Conservation (phyloP, 2,329 filamentous ascomycete species). For the Didymella pinodella region DNA sequence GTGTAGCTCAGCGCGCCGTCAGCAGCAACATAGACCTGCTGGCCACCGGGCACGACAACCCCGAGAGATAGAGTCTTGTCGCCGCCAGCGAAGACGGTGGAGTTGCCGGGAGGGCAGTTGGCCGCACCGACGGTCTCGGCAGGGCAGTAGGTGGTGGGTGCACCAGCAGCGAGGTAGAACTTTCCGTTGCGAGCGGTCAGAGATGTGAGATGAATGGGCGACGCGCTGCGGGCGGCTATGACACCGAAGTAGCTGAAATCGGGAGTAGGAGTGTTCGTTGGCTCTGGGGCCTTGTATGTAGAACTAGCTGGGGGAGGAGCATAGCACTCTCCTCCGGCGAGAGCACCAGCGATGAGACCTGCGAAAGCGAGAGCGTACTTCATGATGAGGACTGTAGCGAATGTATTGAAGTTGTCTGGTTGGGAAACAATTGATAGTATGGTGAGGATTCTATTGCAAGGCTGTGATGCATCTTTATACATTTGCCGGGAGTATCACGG, state of each 20-base stretch:
- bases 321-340: slow-evolving; percentile 29
- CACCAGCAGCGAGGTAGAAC: slow-evolving; percentile 60
- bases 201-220: slow-evolving; percentile 58
- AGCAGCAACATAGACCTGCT: slow-evolving; percentile 65
- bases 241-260: slow-evolving; percentile 52
- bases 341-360: slow-evolving; percentile 36
- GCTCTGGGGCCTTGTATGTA: slow-evolving; percentile 1
- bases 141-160: slow-evolving; percentile 62
- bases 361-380: slow-evolving; percentile 45
- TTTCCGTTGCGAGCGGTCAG: slow-evolving; percentile 58
- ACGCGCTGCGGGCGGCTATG: slow-evolving; percentile 56
- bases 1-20: slow-evolving; percentile 66
- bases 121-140: slow-evolving; percentile 31
- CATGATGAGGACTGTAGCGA: slow-evolving; percentile 36
- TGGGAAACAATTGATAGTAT: slow-evolving; percentile 1
- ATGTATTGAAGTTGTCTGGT: slow-evolving; percentile 1
- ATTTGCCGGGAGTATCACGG: slow-evolving; percentile 2
- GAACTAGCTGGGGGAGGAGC: slow-evolving; percentile 10
- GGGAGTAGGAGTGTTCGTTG: slow-evolving; percentile 10
- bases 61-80: slow-evolving; percentile 46
- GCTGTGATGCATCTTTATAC: slow-evolving; percentile 16
- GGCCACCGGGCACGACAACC: slow-evolving; percentile 68
- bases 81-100: slow-evolving; percentile 56
- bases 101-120: slow-evolving; percentile 58
- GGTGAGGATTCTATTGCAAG: background rate